These are phyloP conservation scores for Neonectria hederae DNA, from an alignment of 2,329 filamentous ascomycete species.

Conservation along the genomic window DNA sequence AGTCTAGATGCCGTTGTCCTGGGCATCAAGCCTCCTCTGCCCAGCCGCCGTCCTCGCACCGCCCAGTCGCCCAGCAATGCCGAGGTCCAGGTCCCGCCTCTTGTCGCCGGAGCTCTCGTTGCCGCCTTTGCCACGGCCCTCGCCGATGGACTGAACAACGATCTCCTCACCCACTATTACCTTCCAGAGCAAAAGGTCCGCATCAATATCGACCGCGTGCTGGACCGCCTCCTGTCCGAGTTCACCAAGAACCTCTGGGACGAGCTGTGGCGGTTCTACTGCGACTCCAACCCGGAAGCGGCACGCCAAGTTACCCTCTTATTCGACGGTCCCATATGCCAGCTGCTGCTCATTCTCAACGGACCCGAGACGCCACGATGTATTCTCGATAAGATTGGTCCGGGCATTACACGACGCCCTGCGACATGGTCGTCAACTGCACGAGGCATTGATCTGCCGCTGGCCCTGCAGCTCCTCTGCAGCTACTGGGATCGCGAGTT, in stretches of 20 bases:
- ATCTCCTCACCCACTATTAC: constrained; percentile 51
- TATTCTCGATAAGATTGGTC: constrained; percentile 48
- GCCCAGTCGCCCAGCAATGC: constrained; percentile 43
- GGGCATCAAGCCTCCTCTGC: constrained; percentile 48
- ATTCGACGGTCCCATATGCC: constrained; percentile 51
- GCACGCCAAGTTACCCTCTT: constrained; percentile 46
- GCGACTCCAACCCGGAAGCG: constrained; percentile 41
- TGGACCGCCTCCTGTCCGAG: constrained; percentile 48
- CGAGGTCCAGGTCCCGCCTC: constrained; percentile 48
- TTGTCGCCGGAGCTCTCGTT: constrained; percentile 48
- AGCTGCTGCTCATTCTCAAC: constrained; percentile 50
- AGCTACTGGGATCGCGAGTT: constrained; percentile 50
- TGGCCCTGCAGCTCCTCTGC: constrained; percentile 49
- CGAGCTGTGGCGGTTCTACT: constrained; percentile 49
- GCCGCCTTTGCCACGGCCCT: constrained; percentile 49
- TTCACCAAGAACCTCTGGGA: constrained; percentile 49
- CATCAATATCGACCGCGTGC: constrained; percentile 48
- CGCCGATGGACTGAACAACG: constrained; percentile 48
- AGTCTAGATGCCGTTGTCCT: constrained; percentile 26
- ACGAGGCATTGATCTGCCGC: constrained; percentile 46
- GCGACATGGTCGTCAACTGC: constrained; percentile 47
- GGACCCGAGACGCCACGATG: constrained; percentile 49
- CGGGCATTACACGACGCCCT: constrained; percentile 46
- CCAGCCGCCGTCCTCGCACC: constrained; percentile 43
- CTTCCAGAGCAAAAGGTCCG: constrained; percentile 45